Conservation (phyloP, 805 yeast species). For the Metschnikowia bowlesiae region DNA sequence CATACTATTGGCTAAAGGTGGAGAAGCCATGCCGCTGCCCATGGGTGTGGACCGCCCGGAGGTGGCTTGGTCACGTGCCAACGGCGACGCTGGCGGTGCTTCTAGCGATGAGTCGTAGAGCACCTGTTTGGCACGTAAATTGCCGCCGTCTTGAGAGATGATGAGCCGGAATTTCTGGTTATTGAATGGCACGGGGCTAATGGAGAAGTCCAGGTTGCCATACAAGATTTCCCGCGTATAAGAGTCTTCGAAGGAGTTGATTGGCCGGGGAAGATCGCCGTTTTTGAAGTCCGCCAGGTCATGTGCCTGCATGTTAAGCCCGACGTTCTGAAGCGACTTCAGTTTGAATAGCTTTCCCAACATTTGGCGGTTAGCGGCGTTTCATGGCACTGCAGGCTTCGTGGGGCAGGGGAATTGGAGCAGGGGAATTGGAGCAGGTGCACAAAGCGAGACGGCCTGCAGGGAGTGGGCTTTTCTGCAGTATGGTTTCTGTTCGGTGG, state of each 20-base stretch:
- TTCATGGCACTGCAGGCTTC: background rate
- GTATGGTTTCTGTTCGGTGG: background rate
- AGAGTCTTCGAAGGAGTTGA: conserved; percentile 39
- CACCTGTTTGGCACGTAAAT: conserved; percentile 42
- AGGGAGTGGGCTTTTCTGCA: background rate
- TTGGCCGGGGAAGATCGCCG: conserved; percentile 1
- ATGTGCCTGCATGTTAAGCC: background rate
- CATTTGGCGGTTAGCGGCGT: conserved; percentile 19
- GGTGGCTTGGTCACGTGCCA: background rate
- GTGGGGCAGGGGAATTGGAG: background rate
- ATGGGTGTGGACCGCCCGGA: background rate
- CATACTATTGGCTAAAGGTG: no score
- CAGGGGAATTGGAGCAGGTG: background rate
- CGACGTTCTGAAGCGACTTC: conserved; percentile 16
- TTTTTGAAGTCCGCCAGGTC: background rate
- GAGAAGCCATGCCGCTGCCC: background rate
- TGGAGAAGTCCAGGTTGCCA: conserved; percentile 29
- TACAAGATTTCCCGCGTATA: conserved; percentile 45
- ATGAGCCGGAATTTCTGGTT: conserved; percentile 38
- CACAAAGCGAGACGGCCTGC: background rate
- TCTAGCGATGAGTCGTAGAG: conserved; percentile 44
- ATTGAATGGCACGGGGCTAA: conserved; percentile 19
- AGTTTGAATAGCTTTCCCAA: conserved; percentile 36
- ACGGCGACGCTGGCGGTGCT: conserved; percentile 1
- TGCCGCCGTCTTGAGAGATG: conserved; percentile 50